These are phyloP conservation scores for Ogataea henricii DNA, from an alignment of 805 yeast genomes.

Conservation along the genomic window DNA sequence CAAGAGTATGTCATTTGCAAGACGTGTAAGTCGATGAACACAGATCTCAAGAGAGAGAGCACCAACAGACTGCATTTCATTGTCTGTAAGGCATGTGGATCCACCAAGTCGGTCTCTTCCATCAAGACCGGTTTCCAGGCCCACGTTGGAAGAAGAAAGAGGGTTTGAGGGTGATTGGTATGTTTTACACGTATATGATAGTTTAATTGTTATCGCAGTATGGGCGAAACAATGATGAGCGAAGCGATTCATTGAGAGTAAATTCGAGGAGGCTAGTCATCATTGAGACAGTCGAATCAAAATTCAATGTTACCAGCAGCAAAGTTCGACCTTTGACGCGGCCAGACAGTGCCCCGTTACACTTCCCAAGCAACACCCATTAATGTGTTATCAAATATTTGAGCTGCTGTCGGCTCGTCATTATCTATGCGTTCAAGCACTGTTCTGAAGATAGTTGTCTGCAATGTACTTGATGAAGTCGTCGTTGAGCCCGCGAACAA, in stretches of 20 bases:
- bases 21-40: slow-evolving; percentile 97
- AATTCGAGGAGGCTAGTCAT: not conserved
- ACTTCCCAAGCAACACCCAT: too few relatives aligned
- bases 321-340: too few relatives aligned
- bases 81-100: slow-evolving; percentile 98
- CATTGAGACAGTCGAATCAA: not conserved
- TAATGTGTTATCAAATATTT: too few relatives aligned
- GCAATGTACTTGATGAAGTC: slow-evolving; percentile 16
- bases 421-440: not conserved
- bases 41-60: slow-evolving; percentile 92
- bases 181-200: slow-evolving; percentile 12
- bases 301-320: too few relatives aligned
- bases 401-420: too few relatives aligned
- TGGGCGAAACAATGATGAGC: not conserved
- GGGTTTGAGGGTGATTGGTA: slow-evolving; percentile 32
- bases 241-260: not conserved
- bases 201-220: slow-evolving; percentile 4
- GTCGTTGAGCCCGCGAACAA: slow-evolving; percentile 17
- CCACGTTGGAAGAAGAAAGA: slow-evolving; percentile 88
- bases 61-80: slow-evolving; percentile 95
- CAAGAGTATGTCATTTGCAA: slow-evolving; percentile 97
- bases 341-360: too few relatives aligned
- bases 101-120: slow-evolving; percentile 93
- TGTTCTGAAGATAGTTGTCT: slow-evolving; percentile 12
- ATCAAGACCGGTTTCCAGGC: slow-evolving; percentile 99